Evolutionary conservation across 75 land plant species (phyloP).

Genomic region (Cunninghamia lanceolata): DNA sequence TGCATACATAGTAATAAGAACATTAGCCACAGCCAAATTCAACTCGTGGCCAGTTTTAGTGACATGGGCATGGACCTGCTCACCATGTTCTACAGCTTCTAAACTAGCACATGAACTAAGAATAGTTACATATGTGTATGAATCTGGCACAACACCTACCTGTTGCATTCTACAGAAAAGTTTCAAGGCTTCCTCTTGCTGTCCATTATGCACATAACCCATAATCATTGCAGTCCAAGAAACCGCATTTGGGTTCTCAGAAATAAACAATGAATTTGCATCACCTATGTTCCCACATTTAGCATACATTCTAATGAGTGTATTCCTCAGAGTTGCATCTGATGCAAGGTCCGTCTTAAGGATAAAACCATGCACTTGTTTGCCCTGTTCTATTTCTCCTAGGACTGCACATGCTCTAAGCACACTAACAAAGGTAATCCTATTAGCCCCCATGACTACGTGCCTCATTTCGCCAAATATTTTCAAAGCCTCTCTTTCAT

Average conservation of each 20-base stretch:
- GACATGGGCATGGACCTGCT: constrained; percentile 22
- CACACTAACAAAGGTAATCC: constrained; percentile 21
- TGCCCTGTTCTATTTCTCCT: constrained; percentile 36
- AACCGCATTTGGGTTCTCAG: constrained; percentile 16
- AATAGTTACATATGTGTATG: constrained; percentile 22
- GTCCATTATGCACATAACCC: constrained; percentile 57
- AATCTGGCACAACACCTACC: constrained; percentile 44
- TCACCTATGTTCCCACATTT: constrained; percentile 25
- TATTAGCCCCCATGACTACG: constrained; percentile 14
- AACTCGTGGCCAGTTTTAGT: constrained; percentile 24
- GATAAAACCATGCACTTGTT: constrained; percentile 20
- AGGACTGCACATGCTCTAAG: constrained; percentile 47
- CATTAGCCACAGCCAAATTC: constrained; percentile 21
- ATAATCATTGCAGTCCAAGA: constrained; percentile 76
- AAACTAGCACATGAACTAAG: constrained; percentile 26
- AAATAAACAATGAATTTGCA: constrained; percentile 20
- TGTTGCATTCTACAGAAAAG: constrained; percentile 42
- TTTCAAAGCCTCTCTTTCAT: constrained; percentile 13
- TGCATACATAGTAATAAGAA: constrained; percentile 37
- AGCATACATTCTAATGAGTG: constrained; percentile 23
- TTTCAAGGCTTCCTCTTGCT: constrained; percentile 33
- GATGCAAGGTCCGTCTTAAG: constrained; percentile 12
- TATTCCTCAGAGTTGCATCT: constrained; percentile 22
- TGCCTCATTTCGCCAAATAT: constrained; percentile 5
- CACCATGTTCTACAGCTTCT: constrained; percentile 20